Evolutionary conservation across 2,329 filamentous ascomycete species (phyloP).

Genomic region (Blumeriella jaapii): DNA sequence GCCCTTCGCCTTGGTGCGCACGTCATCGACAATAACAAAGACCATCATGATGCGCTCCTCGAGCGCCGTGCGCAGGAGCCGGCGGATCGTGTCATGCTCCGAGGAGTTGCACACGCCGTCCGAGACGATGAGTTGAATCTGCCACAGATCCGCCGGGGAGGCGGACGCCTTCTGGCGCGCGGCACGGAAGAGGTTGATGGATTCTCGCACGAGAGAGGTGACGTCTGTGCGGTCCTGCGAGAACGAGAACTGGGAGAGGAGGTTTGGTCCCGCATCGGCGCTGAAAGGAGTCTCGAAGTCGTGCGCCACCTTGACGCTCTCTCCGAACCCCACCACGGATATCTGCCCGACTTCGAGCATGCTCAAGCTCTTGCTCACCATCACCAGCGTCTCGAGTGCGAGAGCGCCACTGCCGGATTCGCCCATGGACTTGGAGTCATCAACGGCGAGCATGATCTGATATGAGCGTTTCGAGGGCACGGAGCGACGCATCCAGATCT

Average conservation of each 20-base stretch:
- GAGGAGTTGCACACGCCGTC: constrained; percentile 80
- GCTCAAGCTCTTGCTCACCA: constrained; percentile 74
- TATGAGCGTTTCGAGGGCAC: constrained; percentile 90
- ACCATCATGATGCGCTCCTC: constrained; percentile 97
- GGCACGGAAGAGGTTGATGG: constrained; percentile 69
- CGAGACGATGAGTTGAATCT: constrained; percentile 83
- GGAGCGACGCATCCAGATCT: constrained; percentile 97
- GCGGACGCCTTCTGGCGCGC: constrained; percentile 46
- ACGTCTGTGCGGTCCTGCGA: constrained; percentile 80
- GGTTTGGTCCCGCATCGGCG: constrained; percentile 67
- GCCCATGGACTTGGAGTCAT: constrained; percentile 91
- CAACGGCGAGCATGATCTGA: constrained; percentile 94
- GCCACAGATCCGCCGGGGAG: constrained; percentile 71
- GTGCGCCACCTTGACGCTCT: constrained; percentile 73
- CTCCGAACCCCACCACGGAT: constrained; percentile 83
- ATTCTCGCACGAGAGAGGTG: constrained; percentile 61
- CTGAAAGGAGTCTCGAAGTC: constrained; percentile 74
- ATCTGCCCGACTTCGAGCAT: constrained; percentile 95
- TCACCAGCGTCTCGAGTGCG: constrained; percentile 86
- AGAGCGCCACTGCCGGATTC: constrained; percentile 65
- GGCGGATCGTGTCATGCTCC: constrained; percentile 71
- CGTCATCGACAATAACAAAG: constrained; percentile 85
- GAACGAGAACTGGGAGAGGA: constrained; percentile 78
- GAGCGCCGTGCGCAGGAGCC: constrained; percentile 74
- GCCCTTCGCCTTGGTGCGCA: constrained; percentile 37